Evolutionary conservation across 495 filamentous ascomycete genomes (phyloP), one percentile per base, ranked within the genome.

Genomic region (Daldinia grandis): DNA sequence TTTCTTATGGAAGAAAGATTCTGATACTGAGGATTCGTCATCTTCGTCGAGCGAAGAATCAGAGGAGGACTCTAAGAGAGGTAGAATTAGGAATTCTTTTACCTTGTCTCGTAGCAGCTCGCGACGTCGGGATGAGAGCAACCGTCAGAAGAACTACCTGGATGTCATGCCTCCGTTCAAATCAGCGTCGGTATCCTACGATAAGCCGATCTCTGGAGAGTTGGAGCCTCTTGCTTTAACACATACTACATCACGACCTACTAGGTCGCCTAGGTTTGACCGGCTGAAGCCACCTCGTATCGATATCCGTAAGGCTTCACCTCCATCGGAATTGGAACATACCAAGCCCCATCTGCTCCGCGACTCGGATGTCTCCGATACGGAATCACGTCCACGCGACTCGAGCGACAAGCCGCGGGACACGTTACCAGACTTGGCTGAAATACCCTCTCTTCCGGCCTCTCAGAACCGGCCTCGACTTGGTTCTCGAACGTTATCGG

Each of bases 281-380:
- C 77, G 81, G 5, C 82, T 91, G 53, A 86, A 88, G 62, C 87
- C 88, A 12, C 89, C 90, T 4, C 81, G 82, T 50, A 88, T 91
- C 64, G 87, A 92, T 62, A 75, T 92, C 37, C 83, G 85, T 71
- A 76, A 76, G 68, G 74, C 85, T 50, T 86, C 84, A 5, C 80
- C 84, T 14, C 76, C 75, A 1, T 73, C 78, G 2, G 81, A 81
- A 14, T 70, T 81, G 0, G 63, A 69, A 27, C 40, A 35, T 53
- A 62, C 33, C 44, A 79, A 30, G 30, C 62, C 72, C 7, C 66
- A 65, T 24, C 51, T 51, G 4, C 25, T 64, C 25, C 66, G 67
- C 10, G 79, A 75, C 14, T 68, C 75, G 3, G 81, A 80, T 37
- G 64, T 63, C n/a, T 80, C 82, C 0, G 81, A 81, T 21, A 38